Evolutionary conservation across 2,329 filamentous ascomycete species (phyloP).

Genomic region (Didymella keratinophila): DNA sequence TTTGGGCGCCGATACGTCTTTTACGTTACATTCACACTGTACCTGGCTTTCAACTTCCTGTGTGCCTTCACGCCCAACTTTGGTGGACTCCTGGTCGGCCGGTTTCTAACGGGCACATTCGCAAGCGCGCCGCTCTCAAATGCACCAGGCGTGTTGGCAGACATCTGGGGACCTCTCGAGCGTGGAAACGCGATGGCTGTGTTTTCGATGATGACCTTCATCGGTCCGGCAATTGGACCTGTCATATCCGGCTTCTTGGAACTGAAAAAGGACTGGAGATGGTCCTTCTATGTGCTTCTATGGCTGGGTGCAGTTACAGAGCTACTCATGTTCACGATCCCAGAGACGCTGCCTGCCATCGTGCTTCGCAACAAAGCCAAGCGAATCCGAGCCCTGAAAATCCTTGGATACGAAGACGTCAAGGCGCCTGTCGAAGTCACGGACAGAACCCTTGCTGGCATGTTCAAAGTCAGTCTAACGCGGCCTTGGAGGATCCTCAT

Average conservation of each 20-base stretch:
- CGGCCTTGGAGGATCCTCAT: slow-evolving; percentile 64
- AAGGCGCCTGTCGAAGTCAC: slow-evolving; percentile 59
- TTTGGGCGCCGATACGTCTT: slow-evolving; percentile 65
- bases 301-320: slow-evolving; percentile 13
- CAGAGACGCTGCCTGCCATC: slow-evolving; percentile 8
- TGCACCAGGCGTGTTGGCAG: slow-evolving; percentile 60
- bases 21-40: slow-evolving; percentile 51
- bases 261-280: slow-evolving; percentile 56
- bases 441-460: slow-evolving; percentile 53
- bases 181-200: slow-evolving; percentile 63
- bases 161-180: slow-evolving; percentile 62
- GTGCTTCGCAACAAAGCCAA: slow-evolving; percentile 27
- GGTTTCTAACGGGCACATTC: slow-evolving; percentile 65
- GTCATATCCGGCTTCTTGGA: slow-evolving; percentile 66
- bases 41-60: slow-evolving; percentile 60
- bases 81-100: slow-evolving; percentile 60
- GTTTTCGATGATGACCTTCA: slow-evolving; percentile 63
- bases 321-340: slow-evolving; percentile 15
- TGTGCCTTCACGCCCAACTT: slow-evolving; percentile 66
- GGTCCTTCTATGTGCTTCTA: slow-evolving; percentile 17
- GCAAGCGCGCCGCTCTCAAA: slow-evolving; percentile 58
- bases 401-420: slow-evolving; percentile 60
- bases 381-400: slow-evolving; percentile 59
- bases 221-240: slow-evolving; percentile 63
- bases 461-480: slow-evolving; percentile 63